Base-by-base conservation (phyloP, 441 rosid genomes). In the Arabidopsis lyrata region DNA sequence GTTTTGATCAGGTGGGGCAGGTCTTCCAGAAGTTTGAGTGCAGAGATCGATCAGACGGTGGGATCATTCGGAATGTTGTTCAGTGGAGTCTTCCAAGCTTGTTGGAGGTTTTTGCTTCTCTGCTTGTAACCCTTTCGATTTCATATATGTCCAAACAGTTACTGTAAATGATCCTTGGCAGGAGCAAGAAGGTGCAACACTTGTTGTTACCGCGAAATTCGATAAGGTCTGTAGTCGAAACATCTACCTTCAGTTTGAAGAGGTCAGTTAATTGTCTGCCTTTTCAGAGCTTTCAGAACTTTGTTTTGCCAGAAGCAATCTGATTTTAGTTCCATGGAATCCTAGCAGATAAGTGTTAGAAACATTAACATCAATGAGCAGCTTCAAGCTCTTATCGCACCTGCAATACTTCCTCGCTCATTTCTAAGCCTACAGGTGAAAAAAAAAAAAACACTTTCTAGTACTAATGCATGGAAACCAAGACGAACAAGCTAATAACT, bases 171-270 rank as follows among this genome's bases (percentile, higher is more conserved):
- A 50, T 77, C 56, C 68, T 75, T 76, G 66, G 52, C 86, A 94
- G 99, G 94, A 92, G 18, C 90, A 90, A 77, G 93, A 87, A 64
- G 97, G 97, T 69, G 99, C 90, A 47, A 90, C 97, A 73, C 88
- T 90, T 72, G 93, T 92, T 71, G 99, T 95, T 76, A 84, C 97
- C 63, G 97, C 99, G 8, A 92, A 88, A 66, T 92, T 95, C 75
- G 85, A 87, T 42, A 80, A 86, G 49, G 86, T 92, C 77, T 87
- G 97, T 39, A 76, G 64, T 48, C 88, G 95, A 13, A 95, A 89
- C 83, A 83, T 95, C 75, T 88, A 88, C 80, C 97, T 95, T 80
- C 88, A 84, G 81, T 92, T 95, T 77, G 94, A 89, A 86, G 91
- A 95, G 97, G 99, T 90, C 79, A 82, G 88, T 71, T 78, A 44